Percentiles rank a stretch among this genome's conserved stretches.
Evolutionary conservation across 2,329 filamentous ascomycete species (phyloP).

Genomic region (Parascedosporium putredinis): DNA sequence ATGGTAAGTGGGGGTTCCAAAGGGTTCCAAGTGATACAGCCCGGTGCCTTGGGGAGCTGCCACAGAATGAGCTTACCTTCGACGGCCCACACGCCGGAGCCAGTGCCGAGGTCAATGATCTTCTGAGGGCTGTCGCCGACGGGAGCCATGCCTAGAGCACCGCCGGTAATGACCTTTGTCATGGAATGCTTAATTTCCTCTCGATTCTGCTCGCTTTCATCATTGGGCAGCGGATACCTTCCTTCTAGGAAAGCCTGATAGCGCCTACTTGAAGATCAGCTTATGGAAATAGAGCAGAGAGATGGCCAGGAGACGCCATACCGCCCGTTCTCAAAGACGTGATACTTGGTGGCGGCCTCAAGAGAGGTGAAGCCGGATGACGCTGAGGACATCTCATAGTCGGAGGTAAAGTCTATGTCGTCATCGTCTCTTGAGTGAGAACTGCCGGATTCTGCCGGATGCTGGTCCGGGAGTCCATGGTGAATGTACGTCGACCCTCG

Average conservation of each 20-base stretch:
- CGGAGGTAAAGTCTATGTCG: conserved; percentile 22
- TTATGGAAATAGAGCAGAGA: conserved; percentile 18
- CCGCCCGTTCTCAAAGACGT: conserved; percentile 28
- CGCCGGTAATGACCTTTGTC: conserved; percentile 35
- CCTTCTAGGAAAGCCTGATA: conserved; percentile 37
- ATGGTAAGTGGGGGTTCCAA: too few species aligned
- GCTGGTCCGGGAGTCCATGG: neutral
- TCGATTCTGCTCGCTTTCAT: conserved; percentile 37
- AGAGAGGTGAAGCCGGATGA: conserved; percentile 31
- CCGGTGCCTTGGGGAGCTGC: too few species aligned
- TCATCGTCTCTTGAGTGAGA: neutral
- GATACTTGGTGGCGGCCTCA: conserved; percentile 20
- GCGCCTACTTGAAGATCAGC: conserved; percentile 15
- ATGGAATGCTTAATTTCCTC: conserved; percentile 38
- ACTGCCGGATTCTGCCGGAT: neutral
- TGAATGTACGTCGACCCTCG: neutral
- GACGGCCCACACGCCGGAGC: conserved; percentile 46
- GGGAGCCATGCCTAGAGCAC: conserved; percentile 31
- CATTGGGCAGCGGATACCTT: conserved; percentile 41
- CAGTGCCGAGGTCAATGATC: conserved; percentile 48
- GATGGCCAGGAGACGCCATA: conserved; percentile 11
- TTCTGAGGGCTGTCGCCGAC: conserved; percentile 34
- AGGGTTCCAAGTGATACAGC: conserved; percentile 22
- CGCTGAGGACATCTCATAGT: conserved; percentile 26
- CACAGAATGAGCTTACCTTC: conserved; percentile 23